phyloP scores from a whole-genome alignment of 164 flowering plant species.

The Santalum album region DNA sequence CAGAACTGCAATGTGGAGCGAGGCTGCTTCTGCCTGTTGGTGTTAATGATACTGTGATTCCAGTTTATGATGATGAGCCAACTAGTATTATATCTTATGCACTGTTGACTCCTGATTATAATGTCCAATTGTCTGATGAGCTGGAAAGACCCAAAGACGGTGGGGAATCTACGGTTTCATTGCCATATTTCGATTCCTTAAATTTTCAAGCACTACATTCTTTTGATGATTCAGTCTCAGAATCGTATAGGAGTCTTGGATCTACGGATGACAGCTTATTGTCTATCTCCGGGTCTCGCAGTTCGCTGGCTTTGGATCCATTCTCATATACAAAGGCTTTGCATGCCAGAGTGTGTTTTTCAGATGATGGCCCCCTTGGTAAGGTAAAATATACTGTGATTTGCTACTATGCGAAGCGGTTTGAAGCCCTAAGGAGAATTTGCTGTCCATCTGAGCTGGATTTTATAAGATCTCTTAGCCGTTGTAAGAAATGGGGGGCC shows the following conservation, averaged over 20 bases:
- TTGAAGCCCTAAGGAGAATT: slow-evolving; percentile 76
- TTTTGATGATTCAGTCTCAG: slow-evolving; percentile 41
- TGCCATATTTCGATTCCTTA: slow-evolving; percentile 30
- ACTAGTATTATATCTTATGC: slow-evolving; percentile 87
- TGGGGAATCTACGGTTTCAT: slow-evolving; percentile 33
- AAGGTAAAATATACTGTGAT: slow-evolving; percentile 82
- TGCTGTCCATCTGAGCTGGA: slow-evolving; percentile 88
- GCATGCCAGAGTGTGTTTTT: slow-evolving; percentile 66
- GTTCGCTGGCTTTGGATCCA: slow-evolving; percentile 30
- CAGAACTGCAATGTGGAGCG: slow-evolving; percentile 58
- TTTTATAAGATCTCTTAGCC: slow-evolving; percentile 78
- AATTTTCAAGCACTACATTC: slow-evolving; percentile 32
- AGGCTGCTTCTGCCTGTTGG: slow-evolving; percentile 72
- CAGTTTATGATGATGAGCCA: slow-evolving; percentile 95
- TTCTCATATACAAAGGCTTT: slow-evolving; percentile 50
- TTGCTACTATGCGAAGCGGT: slow-evolving; percentile 74
- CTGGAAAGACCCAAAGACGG: slow-evolving; percentile 44
- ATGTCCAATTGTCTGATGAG: slow-evolving; percentile 52
- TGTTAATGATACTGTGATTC: slow-evolving; percentile 67
- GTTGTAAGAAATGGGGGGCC: slow-evolving; percentile 99
- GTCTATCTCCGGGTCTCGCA: background rate
- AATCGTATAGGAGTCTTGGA: slow-evolving; percentile 46
- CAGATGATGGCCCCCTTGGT: slow-evolving; percentile 62
- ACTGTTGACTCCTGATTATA: slow-evolving; percentile 55
- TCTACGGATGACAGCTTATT: slow-evolving; percentile 47